Base-by-base conservation (phyloP, 2,329 filamentous ascomycete genomes). In the Sclerotinia sclerotiorum region DNA sequence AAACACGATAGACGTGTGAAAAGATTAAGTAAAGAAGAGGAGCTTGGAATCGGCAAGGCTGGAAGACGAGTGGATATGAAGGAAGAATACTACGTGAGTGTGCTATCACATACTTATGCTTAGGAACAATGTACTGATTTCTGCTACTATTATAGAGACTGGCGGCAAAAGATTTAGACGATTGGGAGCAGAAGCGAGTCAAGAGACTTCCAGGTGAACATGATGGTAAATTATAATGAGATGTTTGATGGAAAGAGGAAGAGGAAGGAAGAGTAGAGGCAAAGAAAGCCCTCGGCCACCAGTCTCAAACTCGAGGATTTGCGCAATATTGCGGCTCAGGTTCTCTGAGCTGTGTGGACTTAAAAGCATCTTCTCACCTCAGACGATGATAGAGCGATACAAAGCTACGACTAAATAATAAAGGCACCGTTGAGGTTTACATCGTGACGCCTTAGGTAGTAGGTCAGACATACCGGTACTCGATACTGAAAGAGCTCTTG, bases 121-220 rank as follows among this genome's bases (percentile, higher is more conserved):
- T 27, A 32, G 5, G n/a, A 55, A 61, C 7, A 10, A 63, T 44
- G 52, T 42, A 21, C 66, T 65, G 63, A 69, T 73, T 70, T 72
- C 48, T 24, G 68, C 44, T 61, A 57, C n/a, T 24, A 55, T 24
- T 54, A 68, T 79, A 95, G 91, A 87, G 88, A 80, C 83, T 92
- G 51, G 91, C 92, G 74, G 91, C 92, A 44, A 97, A 96, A 79
- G 95, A 98, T 77, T 81, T 98, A 70, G 94, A 99, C 76, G 87
- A 93, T 77, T 99, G 95, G 95, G 94, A 98, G 79, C 95, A 98
- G 81, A 96, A 95, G 81, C 88, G 96, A 65, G 93, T 98, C 15
- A 88, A 97, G 82, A 85, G 95, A 77, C 84, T 97, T 70, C 89
- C 92, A 27, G 95, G 95, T 73, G 96, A 99, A 80, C 90, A 87